These are phyloP conservation scores for Pyrrhoderma lamaoense DNA, from an alignment of 1,284 basidiomycete genomes.

Conservation along the genomic window DNA sequence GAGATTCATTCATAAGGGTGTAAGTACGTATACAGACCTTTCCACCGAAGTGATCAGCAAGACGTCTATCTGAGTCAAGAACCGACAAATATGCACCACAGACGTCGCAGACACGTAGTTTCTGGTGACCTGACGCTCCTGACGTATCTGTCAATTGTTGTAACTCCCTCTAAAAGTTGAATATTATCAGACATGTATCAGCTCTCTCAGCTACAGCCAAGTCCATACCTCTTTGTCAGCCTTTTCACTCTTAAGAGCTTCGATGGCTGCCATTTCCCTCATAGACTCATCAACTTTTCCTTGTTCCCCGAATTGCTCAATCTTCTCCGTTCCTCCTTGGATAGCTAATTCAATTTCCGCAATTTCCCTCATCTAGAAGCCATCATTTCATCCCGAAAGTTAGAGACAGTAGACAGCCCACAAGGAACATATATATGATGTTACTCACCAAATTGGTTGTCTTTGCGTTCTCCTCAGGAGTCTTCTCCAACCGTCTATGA, in stretches of 20 bases:
- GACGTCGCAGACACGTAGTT: conserved; percentile 97
- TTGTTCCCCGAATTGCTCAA: conserved; percentile 91
- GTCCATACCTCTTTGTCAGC: conserved; percentile 79
- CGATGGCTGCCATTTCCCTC: conserved; percentile 94
- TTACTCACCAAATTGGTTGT: conserved; percentile 83
- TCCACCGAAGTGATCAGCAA: conserved; percentile 99
- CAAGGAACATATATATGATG: background rate
- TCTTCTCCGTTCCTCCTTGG: conserved; percentile 97
- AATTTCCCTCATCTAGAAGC: conserved; percentile 89
- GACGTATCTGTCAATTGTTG: conserved; percentile 97
- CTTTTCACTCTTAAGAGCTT: conserved; percentile 96
- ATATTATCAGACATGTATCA: conserved; percentile 9
- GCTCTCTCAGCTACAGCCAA: background rate
- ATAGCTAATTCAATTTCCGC: conserved; percentile 98
- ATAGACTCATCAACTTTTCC: conserved; percentile 98
- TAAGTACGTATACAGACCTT: conserved; percentile 56
- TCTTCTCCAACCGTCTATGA: conserved; percentile 95
- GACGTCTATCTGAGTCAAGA: conserved; percentile 94
- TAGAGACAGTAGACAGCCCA: background rate
- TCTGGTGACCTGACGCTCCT: conserved; percentile 98
- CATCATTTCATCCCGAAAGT: background rate
- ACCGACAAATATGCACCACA: conserved; percentile 98
- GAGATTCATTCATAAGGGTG: background rate
- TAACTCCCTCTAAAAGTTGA: conserved; percentile 66
- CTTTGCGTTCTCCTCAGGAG: conserved; percentile 98